Percentiles rank a stretch among this genome's conserved stretches.
Evolutionary conservation across 1,139 yeast genomes (phyloP).

Genomic region (Debaryomyces fabryi): DNA sequence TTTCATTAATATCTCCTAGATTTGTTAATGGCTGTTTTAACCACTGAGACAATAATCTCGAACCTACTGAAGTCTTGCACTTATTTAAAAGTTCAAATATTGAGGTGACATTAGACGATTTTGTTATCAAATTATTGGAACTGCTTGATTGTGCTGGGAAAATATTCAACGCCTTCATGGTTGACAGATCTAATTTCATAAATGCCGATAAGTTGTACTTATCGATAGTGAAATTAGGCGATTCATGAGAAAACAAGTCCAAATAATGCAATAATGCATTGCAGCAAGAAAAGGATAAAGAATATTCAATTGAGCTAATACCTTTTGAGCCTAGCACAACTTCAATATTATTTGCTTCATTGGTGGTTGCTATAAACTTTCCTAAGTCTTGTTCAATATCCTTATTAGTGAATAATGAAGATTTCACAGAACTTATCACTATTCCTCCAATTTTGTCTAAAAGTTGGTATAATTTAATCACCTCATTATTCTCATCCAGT

Average conservation of each 20-base stretch:
- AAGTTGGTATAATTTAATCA: constrained; percentile 58
- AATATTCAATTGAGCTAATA: constrained; percentile 38
- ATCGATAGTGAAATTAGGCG: constrained; percentile 51
- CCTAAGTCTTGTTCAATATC: constrained; percentile 77
- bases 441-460: constrained; percentile 74
- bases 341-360: constrained; percentile 39
- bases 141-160: constrained; percentile 57
- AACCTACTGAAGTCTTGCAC: constrained; percentile 86
- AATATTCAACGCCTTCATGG: constrained; percentile 82
- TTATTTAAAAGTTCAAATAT: constrained; percentile 81
- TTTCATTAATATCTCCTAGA: constrained; percentile 54
- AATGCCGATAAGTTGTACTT: constrained; percentile 72
- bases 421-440: constrained; percentile 62
- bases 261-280: constrained; percentile 69
- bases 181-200: constrained; percentile 90
- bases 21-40: constrained; percentile 89
- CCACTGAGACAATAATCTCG: constrained; percentile 89
- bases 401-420: constrained; percentile 56
- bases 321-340: constrained; percentile 64
- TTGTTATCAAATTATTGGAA: constrained; percentile 42
- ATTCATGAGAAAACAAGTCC: constrained; percentile 57
- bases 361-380: constrained; percentile 55
- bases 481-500: constrained; percentile 37
- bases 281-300: constrained; percentile 48
- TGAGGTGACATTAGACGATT: constrained; percentile 51